These are phyloP conservation scores for Poa annua DNA, from an alignment of 176 grass and related monocot species.

Conservation along the genomic window DNA sequence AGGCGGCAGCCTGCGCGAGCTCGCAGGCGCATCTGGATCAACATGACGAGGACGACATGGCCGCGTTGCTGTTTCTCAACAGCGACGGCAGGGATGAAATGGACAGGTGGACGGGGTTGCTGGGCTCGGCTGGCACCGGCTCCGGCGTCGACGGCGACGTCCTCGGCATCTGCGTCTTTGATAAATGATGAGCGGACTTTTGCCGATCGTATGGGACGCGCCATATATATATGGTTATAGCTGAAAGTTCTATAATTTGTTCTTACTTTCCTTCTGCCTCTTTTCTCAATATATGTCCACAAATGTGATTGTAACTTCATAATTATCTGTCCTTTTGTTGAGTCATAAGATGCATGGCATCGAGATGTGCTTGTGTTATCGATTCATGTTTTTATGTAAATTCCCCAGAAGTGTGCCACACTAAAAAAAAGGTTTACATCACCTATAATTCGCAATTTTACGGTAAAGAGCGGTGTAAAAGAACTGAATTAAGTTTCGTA, in stretches of 20 bases:
- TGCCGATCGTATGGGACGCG: background rate
- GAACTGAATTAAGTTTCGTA: too few species aligned
- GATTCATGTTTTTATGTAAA: background rate
- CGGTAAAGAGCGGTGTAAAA: too few species aligned
- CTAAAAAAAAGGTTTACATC: too few species aligned
- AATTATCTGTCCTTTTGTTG: slow-evolving; percentile 44
- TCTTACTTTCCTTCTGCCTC: slow-evolving; percentile 2
- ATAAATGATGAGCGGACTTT: slow-evolving; percentile 47
- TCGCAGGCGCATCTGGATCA: slow-evolving; percentile 49
- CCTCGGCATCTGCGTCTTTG: slow-evolving; percentile 59
- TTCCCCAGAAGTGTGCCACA: too few species aligned
- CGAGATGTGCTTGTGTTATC: slow-evolving; percentile 5
- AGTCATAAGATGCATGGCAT: slow-evolving; percentile 54
- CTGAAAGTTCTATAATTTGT: slow-evolving; percentile 46
- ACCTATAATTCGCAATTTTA: too few species aligned
- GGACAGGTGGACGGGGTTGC: slow-evolving; percentile 53
- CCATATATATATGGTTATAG: slow-evolving; percentile 56
- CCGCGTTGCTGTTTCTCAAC: slow-evolving; percentile 56
- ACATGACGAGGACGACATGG: slow-evolving; percentile 50
- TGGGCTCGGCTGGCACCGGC: slow-evolving; percentile 39
- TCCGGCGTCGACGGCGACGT: slow-evolving; percentile 43
- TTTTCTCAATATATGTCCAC: slow-evolving; percentile 33
- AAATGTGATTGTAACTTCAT: slow-evolving; percentile 54
- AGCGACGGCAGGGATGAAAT: slow-evolving; percentile 53
- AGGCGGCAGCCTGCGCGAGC: background rate